A percentile compares a stretch with the other conserved stretches of the same genome.
Evolutionary conservation across 805 yeast species (phyloP).

Genomic region (Wickerhamomyces subpelliculosus): DNA sequence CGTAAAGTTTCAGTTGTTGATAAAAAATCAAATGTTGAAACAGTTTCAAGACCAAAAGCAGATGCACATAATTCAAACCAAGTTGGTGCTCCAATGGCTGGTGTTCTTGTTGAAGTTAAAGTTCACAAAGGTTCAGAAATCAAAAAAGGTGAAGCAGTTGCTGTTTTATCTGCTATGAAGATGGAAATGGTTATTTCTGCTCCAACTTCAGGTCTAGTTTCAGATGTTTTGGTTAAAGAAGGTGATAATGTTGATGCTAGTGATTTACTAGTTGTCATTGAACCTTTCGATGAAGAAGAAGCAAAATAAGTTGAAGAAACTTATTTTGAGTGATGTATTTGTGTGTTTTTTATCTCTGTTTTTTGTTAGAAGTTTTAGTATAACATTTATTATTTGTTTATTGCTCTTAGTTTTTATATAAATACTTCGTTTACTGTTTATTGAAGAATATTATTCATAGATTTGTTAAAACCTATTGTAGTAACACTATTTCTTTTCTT

Average conservation of each 20-base stretch:
- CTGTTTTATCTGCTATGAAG: constrained; percentile 96
- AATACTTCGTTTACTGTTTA: too few relatives aligned
- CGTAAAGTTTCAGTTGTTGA: constrained; percentile 92
- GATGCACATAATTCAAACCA: constrained; percentile 81
- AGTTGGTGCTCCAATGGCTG: constrained; percentile 99
- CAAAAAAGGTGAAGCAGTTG: constrained; percentile 93
- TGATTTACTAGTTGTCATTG: constrained; percentile 70
- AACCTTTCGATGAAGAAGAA: constrained; percentile 5
- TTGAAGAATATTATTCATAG: too few relatives aligned
- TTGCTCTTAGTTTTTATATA: too few relatives aligned
- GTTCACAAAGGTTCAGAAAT: constrained; percentile 83
- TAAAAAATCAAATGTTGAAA: constrained; percentile 78
- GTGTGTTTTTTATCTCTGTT: too few relatives aligned
- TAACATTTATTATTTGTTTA: too few relatives aligned
- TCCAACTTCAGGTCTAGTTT: constrained; percentile 79
- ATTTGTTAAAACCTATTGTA: too few relatives aligned
- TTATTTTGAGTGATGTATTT: too few relatives aligned
- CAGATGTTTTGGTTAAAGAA: constrained; percentile 70
- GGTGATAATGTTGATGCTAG: constrained; percentile 96
- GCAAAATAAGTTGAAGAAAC: too few relatives aligned
- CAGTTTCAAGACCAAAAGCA: constrained; percentile 85
- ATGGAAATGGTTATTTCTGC: constrained; percentile 99
- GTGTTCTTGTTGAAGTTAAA: constrained; percentile 93
- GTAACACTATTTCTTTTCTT: too few relatives aligned
- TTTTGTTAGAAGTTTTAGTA: too few relatives aligned